These are phyloP conservation scores for Diaporthe velutina DNA, from an alignment of 2,329 filamentous ascomycete genomes.

Conservation along the genomic window DNA sequence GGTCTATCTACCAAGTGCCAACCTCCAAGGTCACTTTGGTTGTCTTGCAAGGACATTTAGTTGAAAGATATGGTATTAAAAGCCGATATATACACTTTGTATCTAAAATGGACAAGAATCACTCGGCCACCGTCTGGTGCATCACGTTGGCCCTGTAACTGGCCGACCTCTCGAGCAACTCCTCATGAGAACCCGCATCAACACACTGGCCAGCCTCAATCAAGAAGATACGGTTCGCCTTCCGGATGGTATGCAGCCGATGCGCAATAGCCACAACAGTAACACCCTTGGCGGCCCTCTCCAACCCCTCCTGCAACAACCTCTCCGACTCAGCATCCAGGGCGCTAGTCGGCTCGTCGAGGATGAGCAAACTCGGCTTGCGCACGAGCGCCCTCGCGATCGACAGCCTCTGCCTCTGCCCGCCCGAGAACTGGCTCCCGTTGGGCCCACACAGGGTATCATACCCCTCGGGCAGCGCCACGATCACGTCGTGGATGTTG, in stretches of 20 bases:
- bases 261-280: conserved; percentile 60
- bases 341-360: conserved; percentile 79
- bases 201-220: conserved; percentile 55
- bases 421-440: conserved; percentile 75
- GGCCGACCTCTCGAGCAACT: conserved; percentile 46
- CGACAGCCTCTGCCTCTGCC: conserved; percentile 77
- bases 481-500: conserved; percentile 71
- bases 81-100: neutral
- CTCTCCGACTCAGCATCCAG: conserved; percentile 73
- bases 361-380: conserved; percentile 72
- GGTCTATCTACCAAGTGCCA: too few species aligned
- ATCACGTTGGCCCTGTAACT: conserved; percentile 50
- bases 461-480: conserved; percentile 67
- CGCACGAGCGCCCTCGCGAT: conserved; percentile 78
- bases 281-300: conserved; percentile 57
- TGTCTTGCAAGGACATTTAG: too few species aligned
- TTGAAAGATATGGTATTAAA: neutral
- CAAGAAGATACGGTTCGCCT: conserved; percentile 58
- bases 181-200: conserved; percentile 50
- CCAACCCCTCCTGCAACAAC: conserved; percentile 69
- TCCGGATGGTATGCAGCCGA: conserved; percentile 57
- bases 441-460: conserved; percentile 71
- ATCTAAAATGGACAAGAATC: neutral
- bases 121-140: conserved; percentile 47
- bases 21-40: too few species aligned